phyloP scores from a whole-genome alignment of 192 early-diverging fungal species.

The Helicostylum pulchrum region DNA sequence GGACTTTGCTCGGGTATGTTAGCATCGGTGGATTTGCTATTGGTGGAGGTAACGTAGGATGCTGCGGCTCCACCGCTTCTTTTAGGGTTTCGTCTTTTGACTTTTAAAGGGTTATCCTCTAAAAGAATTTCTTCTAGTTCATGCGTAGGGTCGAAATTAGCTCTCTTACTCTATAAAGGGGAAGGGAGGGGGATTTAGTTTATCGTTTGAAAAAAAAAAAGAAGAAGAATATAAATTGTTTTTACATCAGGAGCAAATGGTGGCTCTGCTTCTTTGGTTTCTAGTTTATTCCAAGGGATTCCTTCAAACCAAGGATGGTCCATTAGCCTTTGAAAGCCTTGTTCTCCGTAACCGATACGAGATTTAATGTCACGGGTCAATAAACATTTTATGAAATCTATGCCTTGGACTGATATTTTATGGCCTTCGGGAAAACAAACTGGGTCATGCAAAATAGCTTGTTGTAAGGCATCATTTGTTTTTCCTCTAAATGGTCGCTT shows the following conservation, averaged over 20 bases:
- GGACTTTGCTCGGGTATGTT: constrained; percentile 14
- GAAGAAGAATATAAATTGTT: constrained; percentile 9
- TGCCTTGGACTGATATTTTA: constrained; percentile 44
- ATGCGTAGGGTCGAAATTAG: constrained; percentile 95
- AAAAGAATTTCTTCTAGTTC: constrained; percentile 95
- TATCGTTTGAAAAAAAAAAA: background rate
- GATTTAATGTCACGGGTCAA: constrained; percentile 54
- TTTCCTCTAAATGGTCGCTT: constrained; percentile 87
- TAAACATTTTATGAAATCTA: constrained; percentile 48
- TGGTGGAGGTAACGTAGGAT: constrained; percentile 12
- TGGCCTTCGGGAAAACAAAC: constrained; percentile 60
- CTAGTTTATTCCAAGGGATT: constrained; percentile 75
- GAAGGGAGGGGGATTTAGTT: background rate
- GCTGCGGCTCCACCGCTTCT: constrained; percentile 6
- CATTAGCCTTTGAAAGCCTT: constrained; percentile 67
- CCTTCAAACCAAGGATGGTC: constrained; percentile 77
- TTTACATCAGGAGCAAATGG: constrained; percentile 85
- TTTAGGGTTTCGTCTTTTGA: constrained; percentile 59
- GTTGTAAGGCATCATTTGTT: constrained; percentile 73
- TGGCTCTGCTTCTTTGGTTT: constrained; percentile 66
- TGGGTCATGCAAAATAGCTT: constrained; percentile 66
- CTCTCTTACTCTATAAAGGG: constrained; percentile 68
- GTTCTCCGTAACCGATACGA: constrained; percentile 75
- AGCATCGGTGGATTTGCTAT: constrained; percentile 30
- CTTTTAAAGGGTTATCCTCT: constrained; percentile 92